These are phyloP conservation scores for Ceratocystis albifundus DNA, from an alignment of 2,329 filamentous ascomycete genomes.

Conservation along the genomic window DNA sequence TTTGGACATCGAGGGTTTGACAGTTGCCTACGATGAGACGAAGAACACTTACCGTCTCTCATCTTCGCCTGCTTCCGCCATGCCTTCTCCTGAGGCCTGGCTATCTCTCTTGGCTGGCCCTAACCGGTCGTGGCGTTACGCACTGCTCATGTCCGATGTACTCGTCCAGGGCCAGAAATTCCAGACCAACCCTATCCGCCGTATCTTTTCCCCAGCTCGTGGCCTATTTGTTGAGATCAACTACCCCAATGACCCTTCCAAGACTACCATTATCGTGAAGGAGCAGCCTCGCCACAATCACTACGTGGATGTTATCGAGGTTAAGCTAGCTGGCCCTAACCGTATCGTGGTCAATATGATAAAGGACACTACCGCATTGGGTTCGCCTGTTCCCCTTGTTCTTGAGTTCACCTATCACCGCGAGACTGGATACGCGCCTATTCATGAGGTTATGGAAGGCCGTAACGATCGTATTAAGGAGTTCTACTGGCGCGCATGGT, in stretches of 20 bases:
- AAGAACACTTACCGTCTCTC: slow-evolving; percentile 81
- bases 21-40: slow-evolving; percentile 61
- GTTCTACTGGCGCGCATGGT: slow-evolving; percentile 98
- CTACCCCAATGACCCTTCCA: slow-evolving; percentile 67
- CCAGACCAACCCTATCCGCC: slow-evolving; percentile 89
- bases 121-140: slow-evolving; percentile 84
- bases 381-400: slow-evolving; percentile 68
- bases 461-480: slow-evolving; percentile 98
- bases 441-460: slow-evolving; percentile 87
- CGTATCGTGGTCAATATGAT: slow-evolving; percentile 83
- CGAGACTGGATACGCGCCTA: slow-evolving; percentile 93
- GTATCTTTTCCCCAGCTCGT: slow-evolving; percentile 75
- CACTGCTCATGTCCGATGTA: slow-evolving; percentile 84
- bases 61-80: slow-evolving; percentile 55
- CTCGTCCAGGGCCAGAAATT: slow-evolving; percentile 93
- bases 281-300: slow-evolving; percentile 81
- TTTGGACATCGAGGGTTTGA: slow-evolving; percentile 73
- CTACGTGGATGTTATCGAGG: slow-evolving; percentile 77
- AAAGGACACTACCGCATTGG: slow-evolving; percentile 80
- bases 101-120: slow-evolving; percentile 75
- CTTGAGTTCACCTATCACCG: slow-evolving; percentile 89
- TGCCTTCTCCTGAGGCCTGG: slow-evolving; percentile 77
- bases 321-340: slow-evolving; percentile 60
- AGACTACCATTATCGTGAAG: slow-evolving; percentile 75
- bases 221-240: slow-evolving; percentile 84